These are phyloP conservation scores for Vitis riparia DNA, from an alignment of 164 flowering plant species.

Conservation along the genomic window DNA sequence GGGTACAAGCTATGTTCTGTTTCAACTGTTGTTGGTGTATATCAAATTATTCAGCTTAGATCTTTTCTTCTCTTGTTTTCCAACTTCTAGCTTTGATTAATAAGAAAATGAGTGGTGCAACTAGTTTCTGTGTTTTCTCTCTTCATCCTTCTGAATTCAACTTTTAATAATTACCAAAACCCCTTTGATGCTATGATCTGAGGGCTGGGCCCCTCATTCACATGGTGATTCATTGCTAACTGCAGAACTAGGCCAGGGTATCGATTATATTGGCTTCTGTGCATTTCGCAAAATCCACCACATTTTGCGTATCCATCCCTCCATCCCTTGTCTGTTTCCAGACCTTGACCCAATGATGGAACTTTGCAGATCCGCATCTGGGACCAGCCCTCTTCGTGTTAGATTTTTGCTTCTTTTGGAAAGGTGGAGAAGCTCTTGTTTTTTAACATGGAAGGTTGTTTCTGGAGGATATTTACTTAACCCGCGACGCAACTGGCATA, in stretches of 20 bases:
- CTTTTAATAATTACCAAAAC: slow-evolving; percentile 10
- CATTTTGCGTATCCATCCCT: neutral
- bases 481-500: no score
- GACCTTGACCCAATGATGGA: no score
- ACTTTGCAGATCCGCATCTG: no score
- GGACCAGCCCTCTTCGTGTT: no score
- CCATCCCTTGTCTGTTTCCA: no score
- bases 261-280: slow-evolving; percentile 3
- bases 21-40: slow-evolving; percentile 17
- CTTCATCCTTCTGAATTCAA: neutral
- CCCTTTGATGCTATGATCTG: neutral
- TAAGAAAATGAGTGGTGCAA: neutral
- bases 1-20: slow-evolving; percentile 26
- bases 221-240: slow-evolving; percentile 10
- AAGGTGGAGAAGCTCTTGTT: no score
- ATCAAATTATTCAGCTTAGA: slow-evolving; percentile 17
- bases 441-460: no score
- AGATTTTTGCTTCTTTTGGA: no score
- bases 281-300: neutral
- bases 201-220: slow-evolving; percentile 19
- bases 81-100: neutral
- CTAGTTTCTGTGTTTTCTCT: neutral
- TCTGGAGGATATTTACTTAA: no score
- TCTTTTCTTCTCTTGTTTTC: slow-evolving; percentile 4
- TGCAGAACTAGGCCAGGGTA: slow-evolving; percentile 1